These are phyloP conservation scores for Hsuehochloa calcarea DNA, from an alignment of 176 grass and related monocot species.

Conservation along the genomic window DNA sequence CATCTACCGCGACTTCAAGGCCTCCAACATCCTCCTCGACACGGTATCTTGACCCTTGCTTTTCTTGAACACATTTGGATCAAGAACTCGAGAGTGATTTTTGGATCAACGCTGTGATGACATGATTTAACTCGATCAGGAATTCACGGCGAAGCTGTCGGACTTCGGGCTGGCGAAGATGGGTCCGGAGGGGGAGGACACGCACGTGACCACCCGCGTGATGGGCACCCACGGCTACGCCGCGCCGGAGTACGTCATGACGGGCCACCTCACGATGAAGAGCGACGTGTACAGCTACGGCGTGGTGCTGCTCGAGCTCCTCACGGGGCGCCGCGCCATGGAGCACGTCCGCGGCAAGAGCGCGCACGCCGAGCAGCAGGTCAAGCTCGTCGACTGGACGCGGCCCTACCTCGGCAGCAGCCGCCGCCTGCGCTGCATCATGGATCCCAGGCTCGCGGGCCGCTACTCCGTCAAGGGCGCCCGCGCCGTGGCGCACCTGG, in stretches of 20 bases:
- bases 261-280: slow-evolving; percentile 80
- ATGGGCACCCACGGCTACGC: slow-evolving; percentile 99
- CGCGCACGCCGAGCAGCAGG: slow-evolving; percentile 36
- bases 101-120: not conserved
- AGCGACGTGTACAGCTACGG: slow-evolving; percentile 95
- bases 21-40: slow-evolving; percentile 91
- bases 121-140: slow-evolving; percentile 32
- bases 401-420: slow-evolving; percentile 68
- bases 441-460: slow-evolving; percentile 54
- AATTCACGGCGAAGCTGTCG: slow-evolving; percentile 86
- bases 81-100: not conserved
- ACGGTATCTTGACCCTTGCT: slow-evolving; percentile 26
- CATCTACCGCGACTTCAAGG: slow-evolving; percentile 93
- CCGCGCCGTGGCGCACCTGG: slow-evolving; percentile 57
- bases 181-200: slow-evolving; percentile 84
- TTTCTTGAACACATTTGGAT: not conserved
- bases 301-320: slow-evolving; percentile 84
- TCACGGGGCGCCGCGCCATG: slow-evolving; percentile 81
- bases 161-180: slow-evolving; percentile 96
- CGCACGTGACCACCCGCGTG: slow-evolving; percentile 92
- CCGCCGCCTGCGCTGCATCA: slow-evolving; percentile 71
- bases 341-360: slow-evolving; percentile 52
- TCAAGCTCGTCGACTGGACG: slow-evolving; percentile 86
- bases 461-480: slow-evolving; percentile 85
- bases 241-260: slow-evolving; percentile 91